These are phyloP conservation scores for Beauveria medogensis DNA, from an alignment of 2,329 filamentous ascomycete species.

Conservation along the genomic window DNA sequence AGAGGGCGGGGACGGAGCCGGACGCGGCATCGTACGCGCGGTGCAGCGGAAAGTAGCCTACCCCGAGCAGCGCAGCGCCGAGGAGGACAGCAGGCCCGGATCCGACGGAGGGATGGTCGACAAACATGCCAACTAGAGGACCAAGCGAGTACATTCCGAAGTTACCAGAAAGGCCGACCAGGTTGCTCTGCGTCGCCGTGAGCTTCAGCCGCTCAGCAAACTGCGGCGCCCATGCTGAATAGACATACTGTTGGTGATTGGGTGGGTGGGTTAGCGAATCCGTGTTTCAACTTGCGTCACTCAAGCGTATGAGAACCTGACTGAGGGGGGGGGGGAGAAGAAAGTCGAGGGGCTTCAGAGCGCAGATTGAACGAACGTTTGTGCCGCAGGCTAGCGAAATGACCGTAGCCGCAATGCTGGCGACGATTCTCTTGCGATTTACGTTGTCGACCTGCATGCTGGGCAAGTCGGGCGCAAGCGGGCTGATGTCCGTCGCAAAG, in stretches of 20 bases:
- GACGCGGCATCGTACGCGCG: conserved; percentile 64
- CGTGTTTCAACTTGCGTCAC: background rate
- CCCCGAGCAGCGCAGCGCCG: conserved; percentile 62
- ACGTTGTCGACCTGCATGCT: conserved; percentile 40
- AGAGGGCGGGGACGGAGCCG: conserved; percentile 55
- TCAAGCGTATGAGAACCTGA: background rate
- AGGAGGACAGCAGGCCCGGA: conserved; percentile 70
- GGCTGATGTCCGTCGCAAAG: background rate
- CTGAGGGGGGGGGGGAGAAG: too few species aligned
- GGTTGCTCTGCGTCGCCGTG: conserved; percentile 85
- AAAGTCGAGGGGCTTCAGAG: background rate
- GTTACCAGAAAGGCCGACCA: conserved; percentile 81
- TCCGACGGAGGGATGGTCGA: conserved; percentile 61
- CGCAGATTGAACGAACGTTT: conserved; percentile 54
- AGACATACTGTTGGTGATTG: conserved; percentile 66
- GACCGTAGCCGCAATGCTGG: conserved; percentile 74
- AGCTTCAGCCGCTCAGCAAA: conserved; percentile 81
- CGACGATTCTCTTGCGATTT: conserved; percentile 63
- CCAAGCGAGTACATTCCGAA: conserved; percentile 91
- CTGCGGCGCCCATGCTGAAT: conserved; percentile 95
- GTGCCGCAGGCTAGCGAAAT: conserved; percentile 88
- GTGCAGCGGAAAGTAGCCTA: conserved; percentile 82
- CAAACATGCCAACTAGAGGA: conserved; percentile 79
- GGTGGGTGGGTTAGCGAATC: background rate
- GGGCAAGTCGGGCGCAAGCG: background rate